These are phyloP conservation scores for Syncephalis plumigaleata DNA, from an alignment of 371 early-diverging fungal genomes.

Conservation along the genomic window DNA sequence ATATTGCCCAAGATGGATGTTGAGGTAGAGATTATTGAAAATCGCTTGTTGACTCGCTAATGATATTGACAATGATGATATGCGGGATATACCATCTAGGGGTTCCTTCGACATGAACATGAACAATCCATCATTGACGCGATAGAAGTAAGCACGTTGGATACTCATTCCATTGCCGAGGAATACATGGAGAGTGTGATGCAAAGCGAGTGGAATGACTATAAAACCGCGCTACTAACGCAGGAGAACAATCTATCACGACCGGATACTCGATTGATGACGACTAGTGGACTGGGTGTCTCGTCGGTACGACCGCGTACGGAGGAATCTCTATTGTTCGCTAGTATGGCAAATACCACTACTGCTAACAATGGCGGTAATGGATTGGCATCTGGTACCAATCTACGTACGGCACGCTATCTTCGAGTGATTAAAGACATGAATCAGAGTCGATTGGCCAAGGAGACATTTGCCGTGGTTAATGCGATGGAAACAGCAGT, in stretches of 20 bases:
- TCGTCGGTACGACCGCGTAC: neutral
- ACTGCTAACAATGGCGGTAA: too few species aligned
- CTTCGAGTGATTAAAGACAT: constrained; percentile 22
- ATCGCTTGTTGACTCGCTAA: neutral
- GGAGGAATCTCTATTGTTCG: neutral
- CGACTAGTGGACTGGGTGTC: neutral
- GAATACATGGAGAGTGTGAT: neutral
- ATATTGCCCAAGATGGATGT: constrained; percentile 55
- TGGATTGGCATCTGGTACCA: constrained; percentile 2
- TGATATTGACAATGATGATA: neutral
- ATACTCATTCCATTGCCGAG: constrained; percentile 10
- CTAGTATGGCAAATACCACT: neutral
- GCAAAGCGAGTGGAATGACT: constrained; percentile 10
- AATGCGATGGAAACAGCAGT: constrained; percentile 18
- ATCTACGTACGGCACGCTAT: constrained; percentile 21
- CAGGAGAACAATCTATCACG: neutral
- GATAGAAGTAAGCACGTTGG: constrained; percentile 41
- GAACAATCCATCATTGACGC: constrained; percentile 48
- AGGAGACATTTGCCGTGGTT: constrained; percentile 9
- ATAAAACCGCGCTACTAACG: constrained; percentile 54
- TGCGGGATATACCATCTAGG: too few species aligned
- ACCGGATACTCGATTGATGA: neutral
- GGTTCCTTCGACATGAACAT: constrained; percentile 45
- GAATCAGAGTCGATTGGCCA: constrained; percentile 21
- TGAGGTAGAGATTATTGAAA: constrained; percentile 19